Conservation (phyloP, 148 eudicot species). For the Polygonum aviculare region DNA sequence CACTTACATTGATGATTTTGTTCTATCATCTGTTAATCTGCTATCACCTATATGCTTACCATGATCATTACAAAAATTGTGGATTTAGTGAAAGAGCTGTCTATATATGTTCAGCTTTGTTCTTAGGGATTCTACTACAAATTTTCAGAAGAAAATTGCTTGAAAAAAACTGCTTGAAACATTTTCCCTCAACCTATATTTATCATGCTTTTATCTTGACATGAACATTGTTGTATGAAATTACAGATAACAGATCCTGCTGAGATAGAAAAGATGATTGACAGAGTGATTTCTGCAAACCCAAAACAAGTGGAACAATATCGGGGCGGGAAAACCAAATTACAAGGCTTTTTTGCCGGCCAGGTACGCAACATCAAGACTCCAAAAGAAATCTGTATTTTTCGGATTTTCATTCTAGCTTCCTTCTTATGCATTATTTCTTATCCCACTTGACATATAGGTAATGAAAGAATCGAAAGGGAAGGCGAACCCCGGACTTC, state of each 20-base stretch:
- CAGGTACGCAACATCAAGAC: conserved; percentile 36
- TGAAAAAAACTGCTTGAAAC: not conserved
- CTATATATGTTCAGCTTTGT: not conserved
- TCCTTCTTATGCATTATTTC: not conserved
- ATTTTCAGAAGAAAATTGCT: not conserved
- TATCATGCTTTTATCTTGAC: conserved; percentile 7
- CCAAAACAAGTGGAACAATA: conserved; percentile 89
- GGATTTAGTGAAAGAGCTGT: not conserved
- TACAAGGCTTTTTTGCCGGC: conserved; percentile 90
- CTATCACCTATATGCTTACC: not conserved
- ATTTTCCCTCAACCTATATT: not conserved
- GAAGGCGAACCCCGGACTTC: conserved; percentile 83
- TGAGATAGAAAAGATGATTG: conserved; percentile 80
- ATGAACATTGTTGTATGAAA: not conserved
- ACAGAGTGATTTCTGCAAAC: conserved; percentile 57
- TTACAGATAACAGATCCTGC: conserved; percentile 64
- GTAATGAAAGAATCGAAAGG: conserved; percentile 94
- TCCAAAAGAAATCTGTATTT: not conserved
- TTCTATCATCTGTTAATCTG: not conserved
- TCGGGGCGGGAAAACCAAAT: conserved; percentile 83
- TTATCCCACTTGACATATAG: conserved; percentile 19
- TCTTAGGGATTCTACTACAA: not conserved
- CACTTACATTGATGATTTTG: not conserved
- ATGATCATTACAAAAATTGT: not conserved
- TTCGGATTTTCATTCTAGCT: not conserved